A percentile compares a stretch with the other conserved stretches of the same genome.
Evolutionary conservation across 139 green algal genomes (phyloP).

Genomic region (Haematococcus lacustris): DNA sequence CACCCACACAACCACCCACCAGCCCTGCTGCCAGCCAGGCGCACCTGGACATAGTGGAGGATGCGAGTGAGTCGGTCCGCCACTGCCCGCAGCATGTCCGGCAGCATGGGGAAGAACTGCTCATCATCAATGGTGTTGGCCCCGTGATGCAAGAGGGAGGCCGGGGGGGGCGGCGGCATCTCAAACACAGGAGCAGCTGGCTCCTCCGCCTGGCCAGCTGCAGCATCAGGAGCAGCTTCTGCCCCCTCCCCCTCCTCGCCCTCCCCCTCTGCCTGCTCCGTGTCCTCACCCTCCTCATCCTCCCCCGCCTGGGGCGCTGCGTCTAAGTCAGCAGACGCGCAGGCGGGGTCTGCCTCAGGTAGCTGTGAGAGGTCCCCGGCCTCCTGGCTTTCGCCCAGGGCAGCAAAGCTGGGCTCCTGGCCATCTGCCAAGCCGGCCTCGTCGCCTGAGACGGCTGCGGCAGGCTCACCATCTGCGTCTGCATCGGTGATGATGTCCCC

Average conservation of each 20-base stretch:
- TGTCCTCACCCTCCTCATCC: neutral
- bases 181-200: neutral
- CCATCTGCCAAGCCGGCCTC: too few species aligned
- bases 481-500: too few species aligned
- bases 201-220: neutral
- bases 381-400: too few species aligned
- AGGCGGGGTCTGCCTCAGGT: too few species aligned
- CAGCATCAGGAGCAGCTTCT: neutral
- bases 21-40: neutral
- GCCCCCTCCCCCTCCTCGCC: neutral
- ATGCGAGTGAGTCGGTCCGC: constrained; percentile 9
- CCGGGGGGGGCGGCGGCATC: neutral
- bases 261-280: neutral
- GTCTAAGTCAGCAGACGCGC: too few species aligned
- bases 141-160: neutral
- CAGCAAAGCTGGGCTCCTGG: too few species aligned
- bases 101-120: constrained; percentile 54
- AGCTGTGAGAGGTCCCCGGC: too few species aligned
- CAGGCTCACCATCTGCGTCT: too few species aligned
- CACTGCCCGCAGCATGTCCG: constrained; percentile 21
- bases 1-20: neutral
- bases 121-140: constrained; percentile 55
- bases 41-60: constrained; percentile 1
- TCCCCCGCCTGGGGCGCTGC: neutral
- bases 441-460: too few species aligned